phyloP scores from a whole-genome alignment of 78 protist species.

The Isochrysis galbana region DNA sequence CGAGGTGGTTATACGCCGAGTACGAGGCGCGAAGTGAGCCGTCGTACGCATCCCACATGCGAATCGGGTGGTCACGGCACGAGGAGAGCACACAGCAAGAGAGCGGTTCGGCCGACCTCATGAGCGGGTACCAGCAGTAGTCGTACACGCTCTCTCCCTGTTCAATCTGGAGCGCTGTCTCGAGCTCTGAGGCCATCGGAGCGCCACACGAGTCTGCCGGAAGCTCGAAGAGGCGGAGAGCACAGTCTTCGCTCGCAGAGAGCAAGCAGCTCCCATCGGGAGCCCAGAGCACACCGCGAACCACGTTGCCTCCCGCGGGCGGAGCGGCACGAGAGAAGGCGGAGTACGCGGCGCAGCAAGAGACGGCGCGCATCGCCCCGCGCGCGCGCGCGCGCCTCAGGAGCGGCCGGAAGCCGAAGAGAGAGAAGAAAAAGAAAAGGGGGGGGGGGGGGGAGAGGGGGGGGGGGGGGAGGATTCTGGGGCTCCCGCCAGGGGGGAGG shows the following conservation, averaged over 20 bases:
- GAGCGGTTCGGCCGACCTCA: background rate
- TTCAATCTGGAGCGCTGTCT: background rate
- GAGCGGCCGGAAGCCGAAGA: too few relatives aligned
- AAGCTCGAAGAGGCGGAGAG: constrained; percentile 35
- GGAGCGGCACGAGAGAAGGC: background rate
- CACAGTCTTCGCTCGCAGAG: constrained; percentile 39
- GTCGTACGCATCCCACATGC: constrained; percentile 43
- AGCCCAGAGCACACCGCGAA: background rate
- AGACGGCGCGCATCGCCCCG: too few relatives aligned
- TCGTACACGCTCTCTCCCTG: background rate
- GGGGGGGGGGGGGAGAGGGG: too few relatives aligned
- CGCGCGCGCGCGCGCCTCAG: too few relatives aligned
- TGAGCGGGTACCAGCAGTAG: background rate
- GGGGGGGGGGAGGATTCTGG: too few relatives aligned
- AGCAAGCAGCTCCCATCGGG: constrained; percentile 46
- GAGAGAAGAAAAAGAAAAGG: too few relatives aligned
- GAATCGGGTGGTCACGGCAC: constrained; percentile 39
- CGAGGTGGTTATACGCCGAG: constrained; percentile 32
- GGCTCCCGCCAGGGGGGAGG: too few relatives aligned
- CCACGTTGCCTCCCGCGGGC: background rate
- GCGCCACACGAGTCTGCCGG: background rate
- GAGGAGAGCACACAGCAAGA: background rate
- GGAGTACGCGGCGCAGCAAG: background rate
- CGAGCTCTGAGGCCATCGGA: background rate
- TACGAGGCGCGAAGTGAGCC: constrained; percentile 37